These are phyloP conservation scores for Lasiodiplodia sp. DNA, from an alignment of 2,329 filamentous ascomycete genomes.

Conservation along the genomic window DNA sequence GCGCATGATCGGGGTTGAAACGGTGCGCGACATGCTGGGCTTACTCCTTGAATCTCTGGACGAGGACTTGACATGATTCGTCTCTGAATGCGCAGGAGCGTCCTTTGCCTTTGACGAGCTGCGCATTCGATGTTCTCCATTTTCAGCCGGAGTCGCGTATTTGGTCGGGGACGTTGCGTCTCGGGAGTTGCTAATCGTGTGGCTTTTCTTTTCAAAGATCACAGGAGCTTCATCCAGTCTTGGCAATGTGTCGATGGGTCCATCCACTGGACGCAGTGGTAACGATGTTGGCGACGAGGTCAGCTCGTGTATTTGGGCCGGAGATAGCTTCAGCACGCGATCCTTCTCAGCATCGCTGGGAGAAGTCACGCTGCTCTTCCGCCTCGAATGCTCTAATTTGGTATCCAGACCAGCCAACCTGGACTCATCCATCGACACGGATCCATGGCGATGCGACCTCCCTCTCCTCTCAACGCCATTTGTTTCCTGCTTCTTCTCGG, in stretches of 20 bases:
- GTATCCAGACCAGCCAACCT: not conserved
- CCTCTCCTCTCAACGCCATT: conserved; percentile 18
- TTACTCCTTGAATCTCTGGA: conserved; percentile 5
- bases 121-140: conserved; percentile 19
- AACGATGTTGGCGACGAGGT: conserved; percentile 62
- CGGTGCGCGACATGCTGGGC: conserved; percentile 24
- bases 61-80: not conserved
- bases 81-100: not conserved
- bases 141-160: conserved; percentile 13
- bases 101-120: conserved; percentile 20
- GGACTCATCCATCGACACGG: conserved; percentile 11
- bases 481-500: conserved; percentile 21
- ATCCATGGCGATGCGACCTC: conserved; percentile 9
- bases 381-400: not conserved
- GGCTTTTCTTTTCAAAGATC: conserved; percentile 11
- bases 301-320: conserved; percentile 62
- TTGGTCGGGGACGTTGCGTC: conserved; percentile 16
- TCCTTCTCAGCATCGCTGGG: conserved; percentile 34
- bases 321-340: conserved; percentile 60
- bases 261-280: conserved; percentile 54
- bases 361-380: conserved; percentile 21
- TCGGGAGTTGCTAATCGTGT: not conserved
- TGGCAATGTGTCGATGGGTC: conserved; percentile 44
- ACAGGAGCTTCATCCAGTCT: conserved; percentile 22
- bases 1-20: conserved; percentile 45